These are phyloP conservation scores for Fusarium sp. DNA, from an alignment of 2,329 filamentous ascomycete genomes.

Conservation along the genomic window DNA sequence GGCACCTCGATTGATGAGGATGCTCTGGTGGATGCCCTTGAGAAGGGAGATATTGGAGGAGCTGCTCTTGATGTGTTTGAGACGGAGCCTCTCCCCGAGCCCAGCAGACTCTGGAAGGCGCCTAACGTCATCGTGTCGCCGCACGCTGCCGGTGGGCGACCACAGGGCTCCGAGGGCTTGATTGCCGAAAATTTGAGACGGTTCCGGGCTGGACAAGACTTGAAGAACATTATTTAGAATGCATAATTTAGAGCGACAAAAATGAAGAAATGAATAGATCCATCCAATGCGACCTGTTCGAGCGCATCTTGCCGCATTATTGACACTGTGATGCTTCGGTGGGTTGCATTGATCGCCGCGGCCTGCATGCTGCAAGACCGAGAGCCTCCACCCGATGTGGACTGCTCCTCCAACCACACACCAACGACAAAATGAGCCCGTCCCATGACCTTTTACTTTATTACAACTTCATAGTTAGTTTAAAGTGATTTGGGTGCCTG, in stretches of 20 bases:
- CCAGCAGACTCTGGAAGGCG: constrained; percentile 62
- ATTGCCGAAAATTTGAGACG: constrained; percentile 71
- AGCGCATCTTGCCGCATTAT: neutral
- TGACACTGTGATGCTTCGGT: neutral
- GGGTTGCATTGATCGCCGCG: neutral
- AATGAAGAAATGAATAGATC: neutral
- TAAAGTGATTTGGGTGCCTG: neutral
- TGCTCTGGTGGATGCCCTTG: constrained; percentile 59
- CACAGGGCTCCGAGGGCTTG: constrained; percentile 69
- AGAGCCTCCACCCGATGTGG: neutral
- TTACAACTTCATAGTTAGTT: neutral
- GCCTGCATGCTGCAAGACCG: neutral
- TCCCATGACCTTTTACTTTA: neutral
- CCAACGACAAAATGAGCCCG: neutral
- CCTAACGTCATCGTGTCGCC: constrained; percentile 66
- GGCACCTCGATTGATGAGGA: constrained; percentile 63
- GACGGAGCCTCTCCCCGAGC: constrained; percentile 57
- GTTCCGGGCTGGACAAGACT: constrained; percentile 68
- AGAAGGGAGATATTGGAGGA: constrained; percentile 57
- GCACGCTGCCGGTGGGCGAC: constrained; percentile 70
- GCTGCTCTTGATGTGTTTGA: constrained; percentile 64
- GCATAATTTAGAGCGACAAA: constrained; percentile 13
- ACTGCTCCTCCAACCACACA: neutral
- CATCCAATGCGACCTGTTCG: neutral
- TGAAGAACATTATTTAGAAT: constrained; percentile 63